A percentile compares a stretch with the other conserved stretches of the same genome.
Evolutionary conservation across 2,329 filamentous ascomycete genomes (phyloP).

Genomic region (Fusarium falciforme): DNA sequence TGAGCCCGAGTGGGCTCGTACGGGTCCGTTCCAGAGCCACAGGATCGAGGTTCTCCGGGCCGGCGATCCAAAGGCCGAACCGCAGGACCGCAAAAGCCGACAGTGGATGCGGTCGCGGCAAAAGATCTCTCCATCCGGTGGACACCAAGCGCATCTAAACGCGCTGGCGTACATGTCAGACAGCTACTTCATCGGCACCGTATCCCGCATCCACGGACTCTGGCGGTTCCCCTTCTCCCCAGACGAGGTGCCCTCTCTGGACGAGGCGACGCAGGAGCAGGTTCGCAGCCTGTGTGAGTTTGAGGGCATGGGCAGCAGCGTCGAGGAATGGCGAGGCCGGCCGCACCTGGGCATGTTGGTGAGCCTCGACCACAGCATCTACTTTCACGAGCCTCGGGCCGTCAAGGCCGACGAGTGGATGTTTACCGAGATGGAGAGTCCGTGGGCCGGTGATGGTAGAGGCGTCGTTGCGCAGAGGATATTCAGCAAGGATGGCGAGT

Average conservation of each 20-base stretch:
- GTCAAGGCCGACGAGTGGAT: conserved; percentile 80
- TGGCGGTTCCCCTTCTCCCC: conserved; percentile 75
- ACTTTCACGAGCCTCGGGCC: conserved; percentile 71
- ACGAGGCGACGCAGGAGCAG: conserved; percentile 53
- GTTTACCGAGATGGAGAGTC: conserved; percentile 82
- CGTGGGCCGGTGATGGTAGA: conserved; percentile 82
- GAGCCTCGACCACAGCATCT: conserved; percentile 79
- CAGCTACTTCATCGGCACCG: conserved; percentile 91
- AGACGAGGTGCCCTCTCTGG: conserved; percentile 63
- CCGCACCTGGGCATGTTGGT: conserved; percentile 86
- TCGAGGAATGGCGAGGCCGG: conserved; percentile 62
- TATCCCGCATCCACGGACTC: conserved; percentile 82
- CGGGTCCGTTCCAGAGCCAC: conserved; percentile 62
- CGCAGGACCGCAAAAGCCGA: conserved; percentile 74
- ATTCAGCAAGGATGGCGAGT: conserved; percentile 74
- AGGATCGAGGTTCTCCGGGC: conserved; percentile 53
- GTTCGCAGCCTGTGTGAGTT: conserved; percentile 54
- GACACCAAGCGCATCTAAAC: conserved; percentile 82
- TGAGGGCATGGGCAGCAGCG: conserved; percentile 52
- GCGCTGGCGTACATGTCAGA: conserved; percentile 95
- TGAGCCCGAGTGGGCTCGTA: conserved; percentile 62
- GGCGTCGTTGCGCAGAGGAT: conserved; percentile 82
- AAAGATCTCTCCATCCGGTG: conserved; percentile 77
- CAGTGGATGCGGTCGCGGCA: conserved; percentile 83
- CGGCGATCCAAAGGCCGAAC: conserved; percentile 57